Evolutionary conservation across 495 filamentous ascomycete genomes (phyloP), one percentile per base, ranked within the genome.

Genomic region (Chaetomium fimeti): DNA sequence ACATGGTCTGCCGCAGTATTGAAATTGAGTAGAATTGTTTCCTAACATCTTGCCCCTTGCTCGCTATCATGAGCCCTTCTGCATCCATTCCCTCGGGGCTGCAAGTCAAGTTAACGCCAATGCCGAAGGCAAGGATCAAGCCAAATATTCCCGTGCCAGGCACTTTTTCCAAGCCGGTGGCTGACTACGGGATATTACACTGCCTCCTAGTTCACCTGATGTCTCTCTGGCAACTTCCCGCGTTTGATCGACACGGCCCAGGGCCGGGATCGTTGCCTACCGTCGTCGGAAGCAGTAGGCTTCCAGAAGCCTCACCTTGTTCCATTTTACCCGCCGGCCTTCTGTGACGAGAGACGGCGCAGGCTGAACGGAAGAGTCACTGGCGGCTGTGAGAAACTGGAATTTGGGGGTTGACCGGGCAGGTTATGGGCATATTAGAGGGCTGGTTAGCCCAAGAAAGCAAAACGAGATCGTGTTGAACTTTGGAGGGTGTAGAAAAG

Each of bases 201-300:
- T n/a, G n/a, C 29, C 29, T 32, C 29, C 29, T 40, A 2, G 12
- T 40, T 40, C n/a, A n/a, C n/a, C n/a, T 40, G n/a, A 32, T n/a
- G 27, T 54, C 51, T 32, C 3, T 5, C 47, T 4, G 1, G 51
- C 51, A n/a, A 27, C 20, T 20, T 6, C 2, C 16, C 52, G 22
- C n/a, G 64, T 66, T 57, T 66, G 64, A 66, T 66, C 64, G 58
- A 32, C 64, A 29, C 58, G 58, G 64, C 18, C n/a, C 8, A 22
- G 11, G 8, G 45, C 40, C 28, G 42, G 53, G 15, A 56, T 3
- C 12, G 9, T 16, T 16, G 20, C 4, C 6, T 29, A 18, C 18
- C 9, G 25, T 27, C 15, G 1, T 24, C 36, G 1, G 28, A 36
- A 45, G 28, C 29, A 48, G 25, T 4, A 58, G n/a, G n/a, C 61